phyloP scores from a whole-genome alignment of 73 alveolate genomes.

The Tetrahymena malaccensis region DNA sequence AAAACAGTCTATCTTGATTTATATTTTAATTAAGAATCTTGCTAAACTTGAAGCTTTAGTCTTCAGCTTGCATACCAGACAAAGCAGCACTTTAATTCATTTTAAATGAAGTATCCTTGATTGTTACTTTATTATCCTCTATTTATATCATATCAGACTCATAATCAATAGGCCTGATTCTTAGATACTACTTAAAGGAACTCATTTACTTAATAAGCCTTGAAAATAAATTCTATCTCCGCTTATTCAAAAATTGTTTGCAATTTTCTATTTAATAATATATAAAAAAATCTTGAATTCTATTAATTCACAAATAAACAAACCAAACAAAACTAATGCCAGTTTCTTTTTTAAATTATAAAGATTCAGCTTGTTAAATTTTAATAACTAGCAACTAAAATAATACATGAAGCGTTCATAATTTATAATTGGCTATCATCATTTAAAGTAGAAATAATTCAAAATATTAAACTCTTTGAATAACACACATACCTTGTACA shows the following conservation, averaged over 20 bases:
- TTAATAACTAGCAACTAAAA: no score
- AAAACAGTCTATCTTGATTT: neutral
- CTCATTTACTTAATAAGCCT: neutral
- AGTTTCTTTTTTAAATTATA: neutral
- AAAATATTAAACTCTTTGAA: no score
- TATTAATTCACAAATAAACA: neutral
- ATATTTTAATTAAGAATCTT: neutral
- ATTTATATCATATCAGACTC: constrained; percentile 23
- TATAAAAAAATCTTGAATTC: neutral
- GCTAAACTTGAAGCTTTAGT: neutral
- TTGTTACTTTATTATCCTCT: constrained; percentile 2
- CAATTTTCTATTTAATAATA: neutral
- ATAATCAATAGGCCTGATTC: constrained; percentile 36
- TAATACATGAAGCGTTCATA: no score
- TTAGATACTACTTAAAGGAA: constrained; percentile 17
- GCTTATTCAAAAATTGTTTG: neutral
- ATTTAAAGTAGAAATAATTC: neutral
- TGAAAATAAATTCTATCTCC: neutral
- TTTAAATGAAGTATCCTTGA: constrained; percentile 6
- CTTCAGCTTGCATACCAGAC: constrained; percentile 24
- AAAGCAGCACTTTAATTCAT: constrained; percentile 3
- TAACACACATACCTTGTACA: neutral
- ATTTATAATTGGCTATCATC: no score
- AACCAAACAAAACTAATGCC: neutral
- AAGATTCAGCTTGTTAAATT: neutral